Conservation (phyloP, 2,329 filamentous ascomycete species). For the Fusarium nisikadoi region DNA sequence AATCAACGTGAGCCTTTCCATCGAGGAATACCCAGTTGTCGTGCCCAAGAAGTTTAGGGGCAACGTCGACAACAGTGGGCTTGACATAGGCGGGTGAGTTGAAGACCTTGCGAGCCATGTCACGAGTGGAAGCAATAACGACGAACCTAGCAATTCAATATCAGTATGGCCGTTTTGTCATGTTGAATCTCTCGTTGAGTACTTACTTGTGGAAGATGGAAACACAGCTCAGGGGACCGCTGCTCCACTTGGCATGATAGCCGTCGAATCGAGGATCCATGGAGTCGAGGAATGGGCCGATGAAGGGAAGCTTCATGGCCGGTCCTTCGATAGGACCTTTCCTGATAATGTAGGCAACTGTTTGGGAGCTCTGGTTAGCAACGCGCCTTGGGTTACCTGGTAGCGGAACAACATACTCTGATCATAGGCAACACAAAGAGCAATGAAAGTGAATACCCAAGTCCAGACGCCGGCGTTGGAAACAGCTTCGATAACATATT, state of each 20-base stretch:
- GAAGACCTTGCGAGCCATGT: conserved; percentile 96
- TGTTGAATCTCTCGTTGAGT: background rate
- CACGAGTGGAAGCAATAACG: conserved; percentile 93
- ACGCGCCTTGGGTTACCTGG: background rate
- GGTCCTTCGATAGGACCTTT: conserved; percentile 83
- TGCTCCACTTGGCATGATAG: conserved; percentile 93
- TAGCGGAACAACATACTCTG: conserved; percentile 74
- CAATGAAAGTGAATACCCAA: conserved; percentile 75
- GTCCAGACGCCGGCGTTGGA: conserved; percentile 69
- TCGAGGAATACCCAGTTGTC: conserved; percentile 98
- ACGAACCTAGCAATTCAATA: conserved; percentile 74
- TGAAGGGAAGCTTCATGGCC: conserved; percentile 81
- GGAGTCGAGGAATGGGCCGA: conserved; percentile 95
- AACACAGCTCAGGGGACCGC: conserved; percentile 92
- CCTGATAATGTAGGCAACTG: conserved; percentile 78
- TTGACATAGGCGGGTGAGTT: conserved; percentile 93
- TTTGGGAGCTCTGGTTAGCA: conserved; percentile 37
- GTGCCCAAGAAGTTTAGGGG: conserved; percentile 89
- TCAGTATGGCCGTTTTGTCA: conserved; percentile 8
- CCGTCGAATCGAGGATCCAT: conserved; percentile 91
- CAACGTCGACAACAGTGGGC: conserved; percentile 94
- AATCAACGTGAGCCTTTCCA: conserved; percentile 94
- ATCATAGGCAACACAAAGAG: conserved; percentile 83
- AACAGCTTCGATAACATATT: conserved; percentile 64
- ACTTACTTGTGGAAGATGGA: conserved; percentile 98